These are phyloP conservation scores for Coemansia sp. DNA, from an alignment of 192 early-diverging fungal genomes.

Conservation along the genomic window DNA sequence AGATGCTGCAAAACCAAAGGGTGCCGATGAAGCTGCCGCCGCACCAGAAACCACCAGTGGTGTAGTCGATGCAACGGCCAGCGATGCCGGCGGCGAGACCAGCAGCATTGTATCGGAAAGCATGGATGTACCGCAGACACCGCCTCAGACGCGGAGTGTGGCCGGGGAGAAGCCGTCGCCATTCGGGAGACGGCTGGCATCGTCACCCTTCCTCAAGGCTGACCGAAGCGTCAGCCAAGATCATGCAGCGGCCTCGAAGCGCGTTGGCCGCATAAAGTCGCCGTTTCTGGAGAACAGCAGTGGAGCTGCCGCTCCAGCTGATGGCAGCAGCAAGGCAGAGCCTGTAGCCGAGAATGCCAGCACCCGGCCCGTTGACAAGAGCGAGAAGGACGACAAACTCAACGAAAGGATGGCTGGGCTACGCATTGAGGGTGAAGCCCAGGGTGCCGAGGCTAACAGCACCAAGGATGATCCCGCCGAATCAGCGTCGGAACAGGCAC, in stretches of 20 bases:
- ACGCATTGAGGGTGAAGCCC: slow-evolving; percentile 3
- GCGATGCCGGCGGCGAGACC: background rate
- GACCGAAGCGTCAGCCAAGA: slow-evolving; percentile 32
- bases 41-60: background rate
- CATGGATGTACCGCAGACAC: slow-evolving; percentile 3
- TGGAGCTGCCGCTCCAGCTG: background rate
- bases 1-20: too few relatives aligned
- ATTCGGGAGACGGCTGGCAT: slow-evolving; percentile 35
- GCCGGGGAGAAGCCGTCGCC: slow-evolving; percentile 25
- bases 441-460: background rate
- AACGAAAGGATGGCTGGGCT: slow-evolving; percentile 19
- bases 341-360: background rate
- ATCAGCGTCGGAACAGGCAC: background rate
- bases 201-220: slow-evolving; percentile 49
- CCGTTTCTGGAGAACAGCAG: slow-evolving; percentile 33
- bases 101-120: slow-evolving; percentile 8
- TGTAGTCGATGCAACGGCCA: background rate
- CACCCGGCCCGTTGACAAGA: background rate
- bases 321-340: slow-evolving; percentile 3
- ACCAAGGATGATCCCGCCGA: background rate
- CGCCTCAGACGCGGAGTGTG: slow-evolving; percentile 18
- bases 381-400: slow-evolving; percentile 1
- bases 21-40: too few relatives aligned
- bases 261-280: slow-evolving; percentile 40
- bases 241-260: slow-evolving; percentile 13